Conservation (phyloP, 768 basidiomycete species). For the Russula virescens region DNA sequence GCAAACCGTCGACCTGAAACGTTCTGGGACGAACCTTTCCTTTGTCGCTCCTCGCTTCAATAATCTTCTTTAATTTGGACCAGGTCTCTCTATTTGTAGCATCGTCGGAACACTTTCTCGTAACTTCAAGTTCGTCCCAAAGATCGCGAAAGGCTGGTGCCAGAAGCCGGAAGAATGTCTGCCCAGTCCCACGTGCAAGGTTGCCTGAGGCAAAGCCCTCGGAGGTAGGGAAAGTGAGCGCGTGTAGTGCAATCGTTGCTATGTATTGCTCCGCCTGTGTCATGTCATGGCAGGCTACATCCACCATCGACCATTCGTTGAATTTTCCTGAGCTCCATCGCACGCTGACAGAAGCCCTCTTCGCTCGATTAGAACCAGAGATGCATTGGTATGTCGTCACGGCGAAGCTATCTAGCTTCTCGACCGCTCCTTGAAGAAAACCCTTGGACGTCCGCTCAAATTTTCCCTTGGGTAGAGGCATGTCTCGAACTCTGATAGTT, state of each 20-base stretch:
- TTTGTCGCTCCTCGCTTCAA: slow-evolving; percentile 53
- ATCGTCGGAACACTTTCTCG: slow-evolving; percentile 57
- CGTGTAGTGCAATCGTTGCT: slow-evolving; percentile 78
- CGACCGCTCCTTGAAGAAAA: slow-evolving; percentile 61
- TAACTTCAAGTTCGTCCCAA: slow-evolving; percentile 82
- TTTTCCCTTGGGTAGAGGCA: slow-evolving; percentile 80
- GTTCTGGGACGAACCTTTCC: slow-evolving; percentile 36
- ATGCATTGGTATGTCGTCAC: slow-evolving; percentile 60
- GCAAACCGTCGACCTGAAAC: not conserved
- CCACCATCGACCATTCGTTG: slow-evolving; percentile 75
- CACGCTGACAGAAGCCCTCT: slow-evolving; percentile 64
- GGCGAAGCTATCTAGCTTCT: slow-evolving; percentile 68
- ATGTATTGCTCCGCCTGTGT: slow-evolving; percentile 87
- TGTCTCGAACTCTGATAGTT: slow-evolving; percentile 54
- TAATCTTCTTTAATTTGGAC: slow-evolving; percentile 57
- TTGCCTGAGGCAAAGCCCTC: slow-evolving; percentile 59
- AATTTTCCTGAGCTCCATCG: slow-evolving; percentile 61
- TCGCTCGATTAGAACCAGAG: slow-evolving; percentile 68
- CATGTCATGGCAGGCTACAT: slow-evolving; percentile 73
- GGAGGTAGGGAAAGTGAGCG: slow-evolving; percentile 56
- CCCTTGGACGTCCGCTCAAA: slow-evolving; percentile 76
- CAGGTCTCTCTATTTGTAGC: slow-evolving; percentile 62
- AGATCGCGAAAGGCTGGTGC: slow-evolving; percentile 80
- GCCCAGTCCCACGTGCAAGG: slow-evolving; percentile 40
- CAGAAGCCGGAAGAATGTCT: slow-evolving; percentile 71